phyloP scores from a whole-genome alignment of 768 basidiomycete species.

The Termitomyces eurrhizus region DNA sequence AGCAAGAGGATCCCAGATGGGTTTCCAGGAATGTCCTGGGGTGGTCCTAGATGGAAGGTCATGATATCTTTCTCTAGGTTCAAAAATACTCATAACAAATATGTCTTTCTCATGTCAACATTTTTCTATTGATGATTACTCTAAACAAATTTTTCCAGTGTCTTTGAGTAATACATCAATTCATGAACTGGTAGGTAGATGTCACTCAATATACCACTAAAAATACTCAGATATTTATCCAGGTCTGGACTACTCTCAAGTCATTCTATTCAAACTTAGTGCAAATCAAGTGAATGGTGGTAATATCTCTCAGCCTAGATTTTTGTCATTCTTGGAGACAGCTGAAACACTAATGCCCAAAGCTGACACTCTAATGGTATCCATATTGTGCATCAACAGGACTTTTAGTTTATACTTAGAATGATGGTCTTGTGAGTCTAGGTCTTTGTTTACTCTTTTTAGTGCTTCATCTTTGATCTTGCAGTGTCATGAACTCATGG shows the following conservation, averaged over 20 bases:
- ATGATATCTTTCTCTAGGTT: conserved; percentile 81
- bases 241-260: conserved; percentile 51
- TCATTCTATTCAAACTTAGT: conserved; percentile 27
- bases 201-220: background rate
- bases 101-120: conserved; percentile 4
- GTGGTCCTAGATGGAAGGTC: too few species aligned
- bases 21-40: too few species aligned
- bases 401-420: conserved; percentile 74
- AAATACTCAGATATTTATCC: conserved; percentile 3
- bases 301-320: conserved; percentile 44
- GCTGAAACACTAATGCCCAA: conserved; percentile 52
- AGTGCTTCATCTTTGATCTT: background rate
- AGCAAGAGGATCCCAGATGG: too few species aligned
- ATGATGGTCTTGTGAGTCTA: conserved; percentile 70
- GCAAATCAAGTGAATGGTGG: conserved; percentile 1
- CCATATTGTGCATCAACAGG: conserved; percentile 62
- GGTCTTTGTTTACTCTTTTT: conserved; percentile 12
- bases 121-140: conserved; percentile 1
- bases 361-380: conserved; percentile 58
- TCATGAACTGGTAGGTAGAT: conserved; percentile 66
- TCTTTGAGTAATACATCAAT: conserved; percentile 83
- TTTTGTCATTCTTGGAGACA: conserved; percentile 67
- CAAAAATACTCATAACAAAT: conserved; percentile 84
- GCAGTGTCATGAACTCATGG: conserved; percentile 72
- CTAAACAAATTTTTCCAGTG: conserved; percentile 30